Evolutionary conservation across 179 eudicot genomes (phyloP), one percentile per base, ranked within the genome.

Genomic region (Drosera spatulata): DNA sequence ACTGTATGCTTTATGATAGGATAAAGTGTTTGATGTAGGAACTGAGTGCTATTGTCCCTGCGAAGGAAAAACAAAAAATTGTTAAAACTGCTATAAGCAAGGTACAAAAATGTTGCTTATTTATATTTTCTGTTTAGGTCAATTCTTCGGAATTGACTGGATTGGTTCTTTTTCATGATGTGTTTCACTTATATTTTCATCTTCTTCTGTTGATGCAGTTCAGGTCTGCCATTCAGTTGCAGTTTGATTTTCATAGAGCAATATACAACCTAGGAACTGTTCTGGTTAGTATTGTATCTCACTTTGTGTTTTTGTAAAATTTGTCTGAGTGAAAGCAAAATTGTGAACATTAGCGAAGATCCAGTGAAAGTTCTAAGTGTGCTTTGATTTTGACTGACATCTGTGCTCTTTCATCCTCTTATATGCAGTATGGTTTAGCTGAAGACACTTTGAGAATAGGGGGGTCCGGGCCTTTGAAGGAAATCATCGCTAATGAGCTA

Each of bases 251-350:
- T 63, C 99, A 93, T 59, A 81, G 96, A 74, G 99, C 99, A 64
- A 89, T 93, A 53, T 93, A 93, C 90, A 93, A 93, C 75, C 88
- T 89, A 51, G 99, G 99, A 66, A 93, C 99, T 54, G 99, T 89
- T 65, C 71, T 89, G 99, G 99, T 93, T 47, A 64, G 85, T 73
- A 63, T 57, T 46, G 11, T 3, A 10, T 9, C 33, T 2, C 39
- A 39, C 55, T 3, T 22, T 22, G 33, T 60, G 44, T 55, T 59
- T 52, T 56, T 58, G 50, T 48, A 51, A 39, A n/a, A n/a, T 59
- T n/a, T 37, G 22, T 45, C 2, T 41, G 15, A 22, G 33, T 22
- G 1, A 22, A 22, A 22, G 33, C 33, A 22, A 22, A 22, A 22
- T 22, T 22, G 33, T 22, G 33, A 22, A 22, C 33, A 22, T 22